phyloP scores from a whole-genome alignment of 495 filamentous ascomycete genomes.

The Penicillium maclennaniae region DNA sequence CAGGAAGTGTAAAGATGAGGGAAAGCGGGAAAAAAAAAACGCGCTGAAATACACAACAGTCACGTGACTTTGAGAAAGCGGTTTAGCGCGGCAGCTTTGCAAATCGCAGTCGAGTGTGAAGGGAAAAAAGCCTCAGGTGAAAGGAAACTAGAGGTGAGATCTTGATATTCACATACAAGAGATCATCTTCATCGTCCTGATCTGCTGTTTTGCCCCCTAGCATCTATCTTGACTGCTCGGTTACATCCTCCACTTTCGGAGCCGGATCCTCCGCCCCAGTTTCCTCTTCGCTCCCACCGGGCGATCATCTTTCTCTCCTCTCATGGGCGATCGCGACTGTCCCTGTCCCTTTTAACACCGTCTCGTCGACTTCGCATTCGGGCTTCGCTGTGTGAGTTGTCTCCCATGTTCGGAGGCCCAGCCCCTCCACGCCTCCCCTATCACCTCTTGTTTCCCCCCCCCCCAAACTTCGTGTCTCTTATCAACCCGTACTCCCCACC shows the following conservation, averaged over 20 bases:
- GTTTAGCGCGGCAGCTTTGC: constrained; percentile 27
- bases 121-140: constrained; percentile 10
- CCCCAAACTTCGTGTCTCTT: constrained; percentile 13
- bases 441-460: constrained; percentile 16
- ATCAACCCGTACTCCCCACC: constrained; percentile 11
- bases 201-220: background rate
- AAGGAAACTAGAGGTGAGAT: constrained; percentile 2
- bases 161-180: background rate
- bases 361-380: constrained; percentile 7
- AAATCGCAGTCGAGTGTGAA: constrained; percentile 11
- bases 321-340: constrained; percentile 34
- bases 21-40: constrained; percentile 27
- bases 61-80: constrained; percentile 26
- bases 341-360: constrained; percentile 10
- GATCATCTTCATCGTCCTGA: background rate
- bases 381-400: constrained; percentile 14
- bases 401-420: constrained; percentile 21
- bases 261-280: constrained; percentile 33
- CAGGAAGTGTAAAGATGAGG: constrained; percentile 15
- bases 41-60: constrained; percentile 15
- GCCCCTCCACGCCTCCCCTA: constrained; percentile 37
- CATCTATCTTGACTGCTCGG: constrained; percentile 16
- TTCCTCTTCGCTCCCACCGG: constrained; percentile 30
- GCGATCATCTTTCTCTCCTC: constrained; percentile 26
- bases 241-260: constrained; percentile 32